Base-by-base conservation (phyloP, 2,329 filamentous ascomycete species). In the Colletotrichum sp. region DNA sequence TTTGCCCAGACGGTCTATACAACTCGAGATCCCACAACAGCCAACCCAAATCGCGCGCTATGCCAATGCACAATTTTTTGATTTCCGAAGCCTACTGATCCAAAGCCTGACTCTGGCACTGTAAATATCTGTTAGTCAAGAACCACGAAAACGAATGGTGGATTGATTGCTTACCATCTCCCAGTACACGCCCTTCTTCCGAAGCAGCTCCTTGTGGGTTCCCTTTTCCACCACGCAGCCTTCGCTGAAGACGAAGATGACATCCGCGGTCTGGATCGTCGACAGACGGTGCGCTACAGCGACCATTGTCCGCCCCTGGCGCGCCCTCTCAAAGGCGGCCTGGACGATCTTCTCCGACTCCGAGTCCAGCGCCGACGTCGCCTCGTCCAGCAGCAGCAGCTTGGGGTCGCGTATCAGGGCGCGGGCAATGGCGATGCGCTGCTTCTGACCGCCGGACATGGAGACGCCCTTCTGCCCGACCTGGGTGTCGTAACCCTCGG, bases 381-480 rank as follows among this genome's bases (percentile, higher is more conserved):
- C 90, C 80, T 92, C 90, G 66, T 93, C 91, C 0, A 92, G 84
- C 0, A 92, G 82, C 1, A 92, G 81, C 2, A 92, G 78, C 8
- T 80, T 80, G 0, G 90, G 90, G 6, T 87, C 86, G 5, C 89
- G 86, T 5, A 92, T 84, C 16, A 92, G 83, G 0, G 90, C 90
- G 6, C 90, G 84, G 0, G 90, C 90, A 49, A 92, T 89, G 1
- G 88, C 89, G 5, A 92, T 83, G 0, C 90, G 87, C 79, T 92
- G 90, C 30, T 88, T 86, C 78, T 92, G 90, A 0, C 90, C 90
- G 1, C 90, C 90, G 1, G 87, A 89, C 11, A 91, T 85, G 5
- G 87, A 85, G 0, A 91, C 91, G 13, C 92, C 92, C 64, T 92
- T 90, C 16, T 92, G 91, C 0, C 86, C 83, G 3, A 88, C 88